Conservation (phyloP, 805 yeast species). For the Huiozyma sinensis region DNA sequence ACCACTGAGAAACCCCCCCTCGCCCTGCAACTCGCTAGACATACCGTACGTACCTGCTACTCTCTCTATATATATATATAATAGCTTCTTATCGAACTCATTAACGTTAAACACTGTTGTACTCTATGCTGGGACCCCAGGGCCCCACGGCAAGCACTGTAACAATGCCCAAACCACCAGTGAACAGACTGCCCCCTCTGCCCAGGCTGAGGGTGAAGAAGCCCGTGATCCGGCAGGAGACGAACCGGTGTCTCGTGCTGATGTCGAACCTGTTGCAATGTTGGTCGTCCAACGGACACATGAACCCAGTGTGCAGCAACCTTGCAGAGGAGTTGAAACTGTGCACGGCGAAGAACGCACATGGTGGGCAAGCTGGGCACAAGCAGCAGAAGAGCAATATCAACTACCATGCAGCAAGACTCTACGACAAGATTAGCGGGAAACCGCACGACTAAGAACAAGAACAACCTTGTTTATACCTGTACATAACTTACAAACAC, state of each 20-base stretch:
- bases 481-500: not conserved
- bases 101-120: no score
- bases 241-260: slow-evolving; percentile 65
- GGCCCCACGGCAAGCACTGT: not conserved
- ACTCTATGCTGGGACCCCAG: no score
- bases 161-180: slow-evolving; percentile 29
- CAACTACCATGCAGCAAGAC: slow-evolving; percentile 44
- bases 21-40: no score
- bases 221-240: slow-evolving; percentile 44
- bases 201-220: slow-evolving; percentile 63
- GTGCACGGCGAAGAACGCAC: slow-evolving; percentile 44
- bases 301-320: slow-evolving; percentile 51
- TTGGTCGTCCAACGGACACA: slow-evolving; percentile 94
- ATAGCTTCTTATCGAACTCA: no score
- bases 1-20: no score
- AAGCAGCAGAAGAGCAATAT: slow-evolving; percentile 32
- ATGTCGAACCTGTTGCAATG: slow-evolving; percentile 84
- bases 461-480: not conserved
- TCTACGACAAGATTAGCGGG: slow-evolving; percentile 40
- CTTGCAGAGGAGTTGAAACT: slow-evolving; percentile 60
- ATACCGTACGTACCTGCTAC: no score
- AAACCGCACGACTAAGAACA: slow-evolving; percentile 29
- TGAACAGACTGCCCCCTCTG: slow-evolving; percentile 53
- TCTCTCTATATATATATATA: no score
- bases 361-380: slow-evolving; percentile 2